These are phyloP conservation scores for Periconia macrospinosa DNA, from an alignment of 2,329 filamentous ascomycete genomes.

Conservation along the genomic window DNA sequence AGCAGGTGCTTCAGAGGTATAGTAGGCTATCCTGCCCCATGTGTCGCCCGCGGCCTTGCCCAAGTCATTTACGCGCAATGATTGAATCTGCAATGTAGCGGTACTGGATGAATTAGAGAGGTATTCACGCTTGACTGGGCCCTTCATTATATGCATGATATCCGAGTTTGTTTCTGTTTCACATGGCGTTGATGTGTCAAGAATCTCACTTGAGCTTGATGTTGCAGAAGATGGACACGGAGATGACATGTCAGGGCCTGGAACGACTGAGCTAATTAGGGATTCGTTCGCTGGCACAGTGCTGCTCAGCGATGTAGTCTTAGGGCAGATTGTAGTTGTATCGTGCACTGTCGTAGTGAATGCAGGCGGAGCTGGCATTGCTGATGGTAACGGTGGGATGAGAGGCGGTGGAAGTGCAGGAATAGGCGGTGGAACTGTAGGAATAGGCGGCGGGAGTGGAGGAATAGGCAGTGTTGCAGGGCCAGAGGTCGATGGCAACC, in stretches of 20 bases:
- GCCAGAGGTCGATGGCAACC: background rate
- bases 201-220: background rate
- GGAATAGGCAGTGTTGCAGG: background rate
- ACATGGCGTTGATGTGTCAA: background rate
- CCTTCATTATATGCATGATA: background rate
- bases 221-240: slow-evolving; percentile 1
- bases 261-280: slow-evolving; percentile 6
- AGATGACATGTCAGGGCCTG: slow-evolving; percentile 11
- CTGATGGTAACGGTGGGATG: background rate
- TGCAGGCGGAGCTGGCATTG: slow-evolving; percentile 1
- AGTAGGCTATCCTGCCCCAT: slow-evolving; percentile 54
- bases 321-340: slow-evolving; percentile 10
- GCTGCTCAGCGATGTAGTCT: background rate
- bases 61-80: background rate
- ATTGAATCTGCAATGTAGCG: background rate
- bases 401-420: slow-evolving; percentile 1
- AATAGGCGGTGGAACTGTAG: background rate
- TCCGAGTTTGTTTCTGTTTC: background rate
- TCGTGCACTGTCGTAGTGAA: slow-evolving; percentile 12
- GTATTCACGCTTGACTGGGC: background rate
- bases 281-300: background rate
- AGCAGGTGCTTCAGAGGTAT: slow-evolving; percentile 44
- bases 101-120: background rate
- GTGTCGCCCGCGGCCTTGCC: slow-evolving; percentile 20
- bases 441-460: background rate